Conservation (phyloP, 192 early-diverging fungal genomes). For the Entophlyctis luteolus region DNA sequence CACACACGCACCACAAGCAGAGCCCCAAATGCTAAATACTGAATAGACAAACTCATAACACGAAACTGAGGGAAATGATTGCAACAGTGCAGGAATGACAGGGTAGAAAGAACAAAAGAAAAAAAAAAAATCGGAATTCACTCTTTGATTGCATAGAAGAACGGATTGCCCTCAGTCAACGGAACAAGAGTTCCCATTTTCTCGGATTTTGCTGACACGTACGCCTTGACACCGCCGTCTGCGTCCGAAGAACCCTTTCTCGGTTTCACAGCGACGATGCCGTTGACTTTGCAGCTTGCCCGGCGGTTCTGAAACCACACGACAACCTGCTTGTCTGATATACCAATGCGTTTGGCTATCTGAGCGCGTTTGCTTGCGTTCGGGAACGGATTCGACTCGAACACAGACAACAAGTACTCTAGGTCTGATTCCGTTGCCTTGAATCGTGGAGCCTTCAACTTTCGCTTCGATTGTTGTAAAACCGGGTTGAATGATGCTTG, state of each 20-base stretch:
- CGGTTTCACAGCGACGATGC: slow-evolving; percentile 4
- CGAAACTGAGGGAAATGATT: too few species aligned
- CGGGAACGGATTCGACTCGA: slow-evolving; percentile 81
- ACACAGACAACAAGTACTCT: slow-evolving; percentile 67
- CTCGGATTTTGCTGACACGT: too few species aligned
- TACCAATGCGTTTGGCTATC: slow-evolving; percentile 73
- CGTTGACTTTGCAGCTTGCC: slow-evolving; percentile 6
- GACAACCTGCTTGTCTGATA: slow-evolving; percentile 89
- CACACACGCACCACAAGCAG: too few species aligned
- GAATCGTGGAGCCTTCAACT: slow-evolving; percentile 17
- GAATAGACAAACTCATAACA: too few species aligned
- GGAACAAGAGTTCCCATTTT: neutral
- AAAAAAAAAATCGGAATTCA: too few species aligned
- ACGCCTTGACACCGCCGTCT: too few species aligned
- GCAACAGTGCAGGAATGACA: too few species aligned
- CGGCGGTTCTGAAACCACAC: slow-evolving; percentile 98
- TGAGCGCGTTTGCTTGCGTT: slow-evolving; percentile 73
- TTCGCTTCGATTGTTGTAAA: too few species aligned
- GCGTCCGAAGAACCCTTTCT: too few species aligned
- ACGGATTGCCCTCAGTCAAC: neutral
- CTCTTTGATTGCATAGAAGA: neutral
- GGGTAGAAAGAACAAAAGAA: too few species aligned
- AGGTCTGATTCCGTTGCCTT: slow-evolving; percentile 47
- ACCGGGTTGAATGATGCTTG: too few species aligned
- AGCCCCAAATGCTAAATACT: too few species aligned